Percentiles rank a stretch among this genome's conserved stretches.
Evolutionary conservation across 2,329 filamentous ascomycete species (phyloP).

Genomic region (Fusarium sp.): DNA sequence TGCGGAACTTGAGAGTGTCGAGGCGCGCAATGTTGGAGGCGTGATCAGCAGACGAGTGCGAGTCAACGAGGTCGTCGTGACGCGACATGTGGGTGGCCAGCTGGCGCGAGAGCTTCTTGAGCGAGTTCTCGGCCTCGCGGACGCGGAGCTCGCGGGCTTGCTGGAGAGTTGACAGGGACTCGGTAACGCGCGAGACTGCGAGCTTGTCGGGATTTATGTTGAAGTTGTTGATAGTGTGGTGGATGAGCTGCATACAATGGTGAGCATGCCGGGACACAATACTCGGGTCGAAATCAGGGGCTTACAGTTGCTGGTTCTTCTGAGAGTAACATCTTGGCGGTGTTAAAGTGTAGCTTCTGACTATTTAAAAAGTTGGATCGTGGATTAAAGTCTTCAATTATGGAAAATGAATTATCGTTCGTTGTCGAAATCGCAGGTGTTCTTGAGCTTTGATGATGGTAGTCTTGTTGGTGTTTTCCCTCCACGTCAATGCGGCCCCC

Average conservation of each 20-base stretch:
- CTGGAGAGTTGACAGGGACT: conserved; percentile 86
- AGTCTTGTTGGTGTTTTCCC: conserved; percentile 25
- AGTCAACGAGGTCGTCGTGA: conserved; percentile 80
- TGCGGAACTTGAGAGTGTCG: conserved; percentile 94
- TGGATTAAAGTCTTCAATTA: neutral
- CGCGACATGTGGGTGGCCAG: conserved; percentile 82
- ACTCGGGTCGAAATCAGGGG: too few species aligned
- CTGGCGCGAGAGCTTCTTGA: conserved; percentile 82
- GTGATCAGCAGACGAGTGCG: conserved; percentile 85
- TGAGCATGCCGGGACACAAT: too few species aligned
- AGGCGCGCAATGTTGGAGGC: conserved; percentile 87
- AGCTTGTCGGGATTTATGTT: conserved; percentile 91
- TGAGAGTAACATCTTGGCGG: conserved; percentile 87
- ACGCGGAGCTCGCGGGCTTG: conserved; percentile 86
- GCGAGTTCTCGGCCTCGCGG: conserved; percentile 75
- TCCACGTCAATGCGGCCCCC: neutral
- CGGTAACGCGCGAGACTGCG: conserved; percentile 86
- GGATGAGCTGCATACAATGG: conserved; percentile 78
- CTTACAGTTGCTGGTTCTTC: conserved; percentile 90
- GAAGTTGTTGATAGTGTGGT: conserved; percentile 94
- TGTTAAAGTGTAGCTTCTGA: neutral
- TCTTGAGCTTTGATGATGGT: conserved; percentile 13
- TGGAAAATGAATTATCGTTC: neutral
- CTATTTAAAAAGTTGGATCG: neutral
- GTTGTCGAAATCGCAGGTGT: neutral